phyloP scores from a whole-genome alignment of 345 rosid genomes.

The Populus alba region DNA sequence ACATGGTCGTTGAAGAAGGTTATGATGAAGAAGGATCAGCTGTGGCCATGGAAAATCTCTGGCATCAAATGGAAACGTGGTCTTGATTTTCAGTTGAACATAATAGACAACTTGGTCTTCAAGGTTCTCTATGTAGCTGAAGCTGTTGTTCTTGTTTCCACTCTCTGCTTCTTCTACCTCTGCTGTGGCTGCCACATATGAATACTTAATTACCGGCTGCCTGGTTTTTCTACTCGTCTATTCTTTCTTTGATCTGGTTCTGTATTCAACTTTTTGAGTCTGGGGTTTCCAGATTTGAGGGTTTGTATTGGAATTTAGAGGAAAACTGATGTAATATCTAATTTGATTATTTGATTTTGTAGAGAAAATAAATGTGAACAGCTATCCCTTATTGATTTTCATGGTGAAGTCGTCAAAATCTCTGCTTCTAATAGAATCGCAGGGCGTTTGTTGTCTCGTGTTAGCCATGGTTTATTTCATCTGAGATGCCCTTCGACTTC shows the following conservation, averaged over 20 bases:
- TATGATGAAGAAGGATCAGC: neutral
- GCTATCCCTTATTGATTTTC: too few species aligned
- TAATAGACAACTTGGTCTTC: slow-evolving; percentile 49
- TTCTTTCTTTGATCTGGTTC: neutral
- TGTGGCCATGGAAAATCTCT: slow-evolving; percentile 16
- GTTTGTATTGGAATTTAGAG: neutral
- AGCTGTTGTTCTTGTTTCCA: slow-evolving; percentile 57
- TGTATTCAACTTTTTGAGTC: neutral
- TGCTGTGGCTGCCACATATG: slow-evolving; percentile 71
- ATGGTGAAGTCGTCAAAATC: too few species aligned
- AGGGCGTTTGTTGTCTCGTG: too few species aligned
- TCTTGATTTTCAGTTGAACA: slow-evolving; percentile 5
- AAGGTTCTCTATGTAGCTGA: slow-evolving; percentile 54
- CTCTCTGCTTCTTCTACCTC: slow-evolving; percentile 72
- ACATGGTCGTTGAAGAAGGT: slow-evolving; percentile 9
- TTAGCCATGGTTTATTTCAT: too few species aligned
- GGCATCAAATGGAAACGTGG: slow-evolving; percentile 10
- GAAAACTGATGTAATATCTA: neutral
- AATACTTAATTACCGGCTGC: neutral
- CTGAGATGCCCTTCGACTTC: too few species aligned
- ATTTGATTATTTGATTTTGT: too few species aligned
- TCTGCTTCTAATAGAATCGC: too few species aligned
- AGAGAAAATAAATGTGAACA: too few species aligned
- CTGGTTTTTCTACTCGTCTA: neutral
- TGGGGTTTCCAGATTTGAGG: neutral